Evolutionary conservation across 257 asterid species (phyloP).

Genomic region (Gynochthodes officinalis): DNA sequence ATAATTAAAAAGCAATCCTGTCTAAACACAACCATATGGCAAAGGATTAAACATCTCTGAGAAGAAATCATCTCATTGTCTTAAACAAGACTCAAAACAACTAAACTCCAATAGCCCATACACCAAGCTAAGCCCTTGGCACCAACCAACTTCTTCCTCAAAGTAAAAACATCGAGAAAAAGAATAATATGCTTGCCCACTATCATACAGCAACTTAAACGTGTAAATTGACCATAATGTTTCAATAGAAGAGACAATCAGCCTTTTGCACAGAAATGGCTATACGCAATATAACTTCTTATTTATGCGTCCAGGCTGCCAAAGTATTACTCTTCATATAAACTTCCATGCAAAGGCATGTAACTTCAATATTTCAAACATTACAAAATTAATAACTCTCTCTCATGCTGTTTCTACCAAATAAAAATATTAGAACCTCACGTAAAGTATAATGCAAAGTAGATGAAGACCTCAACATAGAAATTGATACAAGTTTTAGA

Average conservation of each 20-base stretch:
- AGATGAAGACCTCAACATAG: conserved; percentile 2
- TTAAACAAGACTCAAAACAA: background rate
- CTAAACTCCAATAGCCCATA: rapidly evolving
- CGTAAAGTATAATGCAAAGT: conserved; percentile 11
- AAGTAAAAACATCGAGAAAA: background rate
- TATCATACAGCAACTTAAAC: background rate
- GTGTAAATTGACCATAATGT: background rate
- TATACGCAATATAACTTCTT: conserved; percentile 2
- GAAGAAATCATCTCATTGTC: background rate
- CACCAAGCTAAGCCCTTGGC: background rate
- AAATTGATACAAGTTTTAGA: conserved; percentile 32
- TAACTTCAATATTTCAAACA: conserved; percentile 14
- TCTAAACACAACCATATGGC: background rate
- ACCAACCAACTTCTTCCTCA: background rate
- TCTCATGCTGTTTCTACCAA: conserved; percentile 5
- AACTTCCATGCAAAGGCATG: conserved; percentile 19
- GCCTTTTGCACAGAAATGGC: background rate
- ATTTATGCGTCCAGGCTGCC: conserved; percentile 27
- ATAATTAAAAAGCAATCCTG: too few species aligned
- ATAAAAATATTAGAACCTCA: conserved; percentile 5
- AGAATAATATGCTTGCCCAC: background rate
- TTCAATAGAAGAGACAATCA: background rate
- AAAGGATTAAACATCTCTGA: background rate
- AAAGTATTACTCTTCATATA: conserved; percentile 22
- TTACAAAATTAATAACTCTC: conserved; percentile 23